These are phyloP conservation scores for Peltaster fructicola DNA, from an alignment of 2,329 filamentous ascomycete species.

Conservation along the genomic window DNA sequence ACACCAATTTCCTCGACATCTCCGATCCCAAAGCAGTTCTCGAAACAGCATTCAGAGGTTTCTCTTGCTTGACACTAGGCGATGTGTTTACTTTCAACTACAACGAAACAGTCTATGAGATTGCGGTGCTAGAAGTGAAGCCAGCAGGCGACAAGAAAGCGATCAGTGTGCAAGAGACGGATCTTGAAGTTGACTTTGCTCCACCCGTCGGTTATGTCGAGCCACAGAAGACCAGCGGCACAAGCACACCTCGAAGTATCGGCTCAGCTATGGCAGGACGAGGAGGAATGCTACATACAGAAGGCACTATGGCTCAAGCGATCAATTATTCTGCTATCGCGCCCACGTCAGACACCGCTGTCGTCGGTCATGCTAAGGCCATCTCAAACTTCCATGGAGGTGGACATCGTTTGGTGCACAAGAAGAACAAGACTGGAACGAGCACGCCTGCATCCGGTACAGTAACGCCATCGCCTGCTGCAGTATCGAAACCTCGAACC, in stretches of 20 bases:
- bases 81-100: constrained; percentile 95
- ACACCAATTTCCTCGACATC: constrained; percentile 84
- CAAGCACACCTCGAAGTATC: constrained; percentile 60
- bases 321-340: constrained; percentile 92
- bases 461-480: constrained; percentile 42
- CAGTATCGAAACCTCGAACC: constrained; percentile 21
- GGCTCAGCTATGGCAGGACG: constrained; percentile 33
- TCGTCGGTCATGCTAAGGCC: constrained; percentile 41
- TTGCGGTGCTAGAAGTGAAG: constrained; percentile 86
- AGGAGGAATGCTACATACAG: constrained; percentile 60
- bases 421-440: constrained; percentile 51
- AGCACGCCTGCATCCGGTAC: constrained; percentile 31
- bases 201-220: constrained; percentile 88
- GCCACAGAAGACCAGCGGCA: constrained; percentile 61
- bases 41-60: constrained; percentile 90
- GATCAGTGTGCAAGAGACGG: constrained; percentile 86
- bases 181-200: constrained; percentile 91
- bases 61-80: constrained; percentile 80
- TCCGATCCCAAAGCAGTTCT: constrained; percentile 93
- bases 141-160: constrained; percentile 68
- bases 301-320: constrained; percentile 91
- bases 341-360: constrained; percentile 51
- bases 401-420: constrained; percentile 66
- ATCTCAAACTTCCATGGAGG: constrained; percentile 64
- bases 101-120: constrained; percentile 84